Evolutionary conservation across 1,139 yeast species (phyloP).

Genomic region (Protomyces pachydermus): DNA sequence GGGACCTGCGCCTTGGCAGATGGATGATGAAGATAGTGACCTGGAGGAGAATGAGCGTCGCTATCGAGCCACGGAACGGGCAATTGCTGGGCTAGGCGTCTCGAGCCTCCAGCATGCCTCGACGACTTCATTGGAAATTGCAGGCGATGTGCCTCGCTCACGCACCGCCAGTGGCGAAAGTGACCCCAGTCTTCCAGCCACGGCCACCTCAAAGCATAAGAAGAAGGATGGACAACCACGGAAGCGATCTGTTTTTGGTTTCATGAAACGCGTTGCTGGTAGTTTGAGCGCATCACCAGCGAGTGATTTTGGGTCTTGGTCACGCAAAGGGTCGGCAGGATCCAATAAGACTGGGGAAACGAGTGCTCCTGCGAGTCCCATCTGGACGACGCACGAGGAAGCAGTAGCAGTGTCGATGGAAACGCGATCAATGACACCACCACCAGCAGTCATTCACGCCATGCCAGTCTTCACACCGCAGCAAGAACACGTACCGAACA

Average conservation of each 20-base stretch:
- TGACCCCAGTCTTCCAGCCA: background rate
- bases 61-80: background rate
- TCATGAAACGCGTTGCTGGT: background rate
- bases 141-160: background rate
- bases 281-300: background rate
- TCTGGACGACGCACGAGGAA: too few species aligned
- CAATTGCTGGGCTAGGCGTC: background rate
- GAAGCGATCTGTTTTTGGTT: background rate
- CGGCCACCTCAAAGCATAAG: background rate
- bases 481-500: background rate
- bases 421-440: too few species aligned
- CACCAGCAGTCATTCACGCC: too few species aligned
- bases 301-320: background rate
- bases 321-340: background rate
- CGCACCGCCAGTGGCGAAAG: background rate
- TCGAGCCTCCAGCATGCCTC: background rate
- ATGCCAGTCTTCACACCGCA: too few species aligned
- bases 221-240: background rate
- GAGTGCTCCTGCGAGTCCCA: too few species aligned
- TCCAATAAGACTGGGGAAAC: background rate
- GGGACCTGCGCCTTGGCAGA: background rate
- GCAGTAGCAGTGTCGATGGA: too few species aligned
- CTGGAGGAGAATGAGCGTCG: background rate
- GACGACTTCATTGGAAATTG: background rate
- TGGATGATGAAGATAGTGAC: background rate